These are phyloP conservation scores for Colletotrichum echinochloae DNA, from an alignment of 2,329 filamentous ascomycete species.

Conservation along the genomic window DNA sequence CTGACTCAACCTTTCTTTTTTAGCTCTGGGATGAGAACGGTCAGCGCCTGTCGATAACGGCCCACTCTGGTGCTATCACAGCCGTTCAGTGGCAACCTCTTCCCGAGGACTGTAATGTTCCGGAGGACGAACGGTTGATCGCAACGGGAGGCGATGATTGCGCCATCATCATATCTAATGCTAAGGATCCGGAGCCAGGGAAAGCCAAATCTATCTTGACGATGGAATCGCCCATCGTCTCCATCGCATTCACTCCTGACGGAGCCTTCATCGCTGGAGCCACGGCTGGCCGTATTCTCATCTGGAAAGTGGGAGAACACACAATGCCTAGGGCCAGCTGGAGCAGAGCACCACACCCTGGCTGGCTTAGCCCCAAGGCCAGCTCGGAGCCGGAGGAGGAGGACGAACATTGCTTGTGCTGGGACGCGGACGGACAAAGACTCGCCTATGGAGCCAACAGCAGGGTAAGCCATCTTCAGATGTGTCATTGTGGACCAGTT, in stretches of 20 bases:
- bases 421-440: conserved; percentile 72
- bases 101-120: conserved; percentile 42
- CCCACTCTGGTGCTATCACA: conserved; percentile 69
- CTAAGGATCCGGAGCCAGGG: conserved; percentile 60
- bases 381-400: conserved; percentile 67
- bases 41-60: conserved; percentile 66
- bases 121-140: conserved; percentile 66
- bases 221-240: conserved; percentile 69
- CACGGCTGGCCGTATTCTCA: conserved; percentile 68
- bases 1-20: conserved; percentile 9
- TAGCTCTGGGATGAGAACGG: conserved; percentile 69
- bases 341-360: conserved; percentile 65
- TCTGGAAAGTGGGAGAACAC: conserved; percentile 74
- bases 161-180: conserved; percentile 73
- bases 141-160: conserved; percentile 73
- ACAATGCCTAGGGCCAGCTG: conserved; percentile 70
- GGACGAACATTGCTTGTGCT: conserved; percentile 70
- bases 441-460: conserved; percentile 74
- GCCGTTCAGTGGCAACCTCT: conserved; percentile 72
- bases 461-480: conserved; percentile 60
- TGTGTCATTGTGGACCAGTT: not conserved
- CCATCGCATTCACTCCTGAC: conserved; percentile 72
- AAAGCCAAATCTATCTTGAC: conserved; percentile 71
- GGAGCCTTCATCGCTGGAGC: conserved; percentile 73
- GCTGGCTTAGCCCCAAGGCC: conserved; percentile 69